Base-by-base conservation (phyloP, 345 rosid genomes). In the Ceriops zippeliana region DNA sequence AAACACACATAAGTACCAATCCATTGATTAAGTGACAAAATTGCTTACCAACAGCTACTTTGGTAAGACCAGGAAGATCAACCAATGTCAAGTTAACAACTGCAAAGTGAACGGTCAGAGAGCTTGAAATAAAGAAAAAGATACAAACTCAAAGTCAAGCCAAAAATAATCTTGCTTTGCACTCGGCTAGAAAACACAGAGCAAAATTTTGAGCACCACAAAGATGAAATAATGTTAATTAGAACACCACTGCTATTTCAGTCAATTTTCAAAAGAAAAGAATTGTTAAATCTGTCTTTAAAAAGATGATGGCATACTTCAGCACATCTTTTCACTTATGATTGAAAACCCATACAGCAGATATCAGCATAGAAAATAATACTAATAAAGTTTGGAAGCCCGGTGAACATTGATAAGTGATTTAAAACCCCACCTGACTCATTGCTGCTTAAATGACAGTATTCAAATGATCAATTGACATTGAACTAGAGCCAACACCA, bases 41-140 rank as follows among this genome's bases (percentile, higher is more conserved):
- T 67, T 61, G 72, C 90, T 83, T 71, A 93, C 98, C 97, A 53
- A 93, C 86, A 78, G 98, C 98, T 74, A 93, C 93, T 84, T 93
- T 93, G 61, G 98, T 93, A 62, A 93, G 91, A 56, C 97, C 98
- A 66, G 98, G 98, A 77, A 91, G 98, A 80, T 93, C 98, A 60
- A 93, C 70, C 78, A 93, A 79, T 52, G 98, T 93, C 90, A 93
- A 80, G 83, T 93, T 93, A 71, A 91, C 98, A 82, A 93, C 98
- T 91, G 82, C 84, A 53, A 67, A 66, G 34, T 46, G 38, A 61
- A 73, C 13, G 63, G 47, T 16, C 62, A 60, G 30, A 42, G 0
- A 54, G 62, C 61, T 60, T 51, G 59, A 26, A 63, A 24, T 35
- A 34, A 28, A 37, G 28, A 56, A 46, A 7, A 16, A 46, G 7